These are phyloP conservation scores for Eucalyptus regnans DNA, from an alignment of 345 rosid genomes.

Conservation along the genomic window DNA sequence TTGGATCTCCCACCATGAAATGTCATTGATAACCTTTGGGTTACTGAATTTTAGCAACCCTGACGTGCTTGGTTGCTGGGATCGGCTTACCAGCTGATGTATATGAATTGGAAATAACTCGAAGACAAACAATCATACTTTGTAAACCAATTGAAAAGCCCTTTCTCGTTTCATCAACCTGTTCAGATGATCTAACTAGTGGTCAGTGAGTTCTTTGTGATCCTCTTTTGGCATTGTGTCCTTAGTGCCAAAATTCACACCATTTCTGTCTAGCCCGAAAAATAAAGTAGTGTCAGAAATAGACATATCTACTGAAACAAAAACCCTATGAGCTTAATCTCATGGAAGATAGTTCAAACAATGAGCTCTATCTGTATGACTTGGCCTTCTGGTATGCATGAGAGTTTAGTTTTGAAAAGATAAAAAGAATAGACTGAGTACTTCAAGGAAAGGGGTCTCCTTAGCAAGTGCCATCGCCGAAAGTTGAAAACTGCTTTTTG, in stretches of 20 bases:
- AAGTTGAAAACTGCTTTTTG: too few species aligned
- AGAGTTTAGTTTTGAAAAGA: too few species aligned
- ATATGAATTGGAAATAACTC: slow-evolving; percentile 79
- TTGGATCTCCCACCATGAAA: too few species aligned
- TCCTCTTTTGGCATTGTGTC: slow-evolving; percentile 58
- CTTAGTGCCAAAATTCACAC: slow-evolving; percentile 73
- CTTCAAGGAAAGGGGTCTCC: too few species aligned
- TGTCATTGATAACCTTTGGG: too few species aligned
- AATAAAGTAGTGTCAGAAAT: neutral
- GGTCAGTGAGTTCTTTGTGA: slow-evolving; percentile 32
- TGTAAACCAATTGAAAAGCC: neutral
- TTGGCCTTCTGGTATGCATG: neutral
- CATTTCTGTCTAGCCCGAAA: slow-evolving; percentile 41
- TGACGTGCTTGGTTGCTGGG: slow-evolving; percentile 80
- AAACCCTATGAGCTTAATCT: neutral
- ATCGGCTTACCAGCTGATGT: slow-evolving; percentile 85
- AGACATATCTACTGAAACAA: neutral
- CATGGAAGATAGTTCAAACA: neutral
- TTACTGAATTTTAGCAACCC: neutral
- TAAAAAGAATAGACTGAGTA: too few species aligned
- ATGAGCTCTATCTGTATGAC: neutral
- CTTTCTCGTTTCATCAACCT: neutral
- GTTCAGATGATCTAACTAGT: neutral
- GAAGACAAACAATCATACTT: neutral
- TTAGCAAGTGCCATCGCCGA: too few species aligned